Evolutionary conservation across 73 alveolate genomes (phyloP), one percentile per base, ranked within the genome.

Genomic region (Durusdinium trenchii): DNA sequence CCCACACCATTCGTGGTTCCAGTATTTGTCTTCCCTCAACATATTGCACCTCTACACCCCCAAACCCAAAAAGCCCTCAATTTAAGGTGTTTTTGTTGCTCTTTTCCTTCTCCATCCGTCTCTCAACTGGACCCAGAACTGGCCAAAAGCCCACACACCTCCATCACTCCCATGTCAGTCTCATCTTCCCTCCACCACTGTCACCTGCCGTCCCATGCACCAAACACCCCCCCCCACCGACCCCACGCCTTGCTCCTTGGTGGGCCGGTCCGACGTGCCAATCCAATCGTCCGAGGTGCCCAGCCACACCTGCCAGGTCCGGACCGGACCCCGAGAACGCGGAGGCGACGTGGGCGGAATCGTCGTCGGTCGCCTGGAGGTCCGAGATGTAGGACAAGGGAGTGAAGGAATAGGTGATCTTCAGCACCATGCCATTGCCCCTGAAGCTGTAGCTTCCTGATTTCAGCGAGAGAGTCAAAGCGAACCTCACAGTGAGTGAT

Each of bases 211-310:
- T n/a, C n/a, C n/a, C n/a, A n/a, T n/a, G 85, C 54, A 50, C 16
- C 30, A 35, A 75, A 30, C 52, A 14, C 35, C 87, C 62, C 64
- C 6, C 38, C 51, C 64, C 7, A 38, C 1, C 45, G 60, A 46
- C 43, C 62, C 50, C 42, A 38, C 18, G 43, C 96, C 96, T 89
- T 89, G 96, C 10, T 45, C 96, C 86, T 89, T 89, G 86, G 96
- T 89, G 26, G 96, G 96, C 28, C 96, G 96, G n/a, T 89, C 96
- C 32, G 96, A 64, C 5, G 86, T 40, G 38, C 96, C 96, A 45
- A 89, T 89, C 96, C 96, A 89, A 75, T 89, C 96, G 46, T 89
- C 96, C 28, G 96, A 89, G 46, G 96, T 89, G 26, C 96, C 96
- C 73, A 89, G 43, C 96, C 96, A 89, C 50, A 89, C 86, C 96